These are phyloP conservation scores for Salinomyces thailandicus DNA, from an alignment of 2,329 filamentous ascomycete genomes.

Conservation along the genomic window DNA sequence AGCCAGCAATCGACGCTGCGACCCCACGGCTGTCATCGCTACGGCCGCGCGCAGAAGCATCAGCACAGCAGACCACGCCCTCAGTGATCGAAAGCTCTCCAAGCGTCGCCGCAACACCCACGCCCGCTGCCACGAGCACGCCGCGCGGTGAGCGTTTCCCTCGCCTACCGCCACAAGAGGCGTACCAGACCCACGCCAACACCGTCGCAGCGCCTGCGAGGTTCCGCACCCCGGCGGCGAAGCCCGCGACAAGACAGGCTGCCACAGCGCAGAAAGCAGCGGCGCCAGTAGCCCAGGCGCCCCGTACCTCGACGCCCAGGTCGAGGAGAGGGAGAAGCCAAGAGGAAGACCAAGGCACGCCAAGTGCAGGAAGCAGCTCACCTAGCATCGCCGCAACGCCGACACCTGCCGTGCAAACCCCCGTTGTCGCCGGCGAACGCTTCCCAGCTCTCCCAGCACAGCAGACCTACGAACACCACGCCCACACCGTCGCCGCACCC, in stretches of 20 bases:
- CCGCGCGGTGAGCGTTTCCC: slow-evolving; percentile 6
- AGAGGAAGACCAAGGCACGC: background rate
- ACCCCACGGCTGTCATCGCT: slow-evolving; percentile 6
- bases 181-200: slow-evolving; percentile 10
- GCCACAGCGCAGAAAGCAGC: slow-evolving; percentile 5
- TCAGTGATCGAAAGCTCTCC: background rate
- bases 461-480: slow-evolving; percentile 6
- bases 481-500: slow-evolving; percentile 18
- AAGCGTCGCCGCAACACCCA: background rate
- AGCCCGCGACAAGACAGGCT: slow-evolving; percentile 4
- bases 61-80: background rate
- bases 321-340: no score
- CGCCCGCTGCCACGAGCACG: background rate
- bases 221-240: slow-evolving; percentile 8
- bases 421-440: slow-evolving; percentile 5
- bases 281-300: no score
- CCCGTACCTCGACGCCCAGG: no score
- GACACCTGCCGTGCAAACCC: slow-evolving; percentile 1
- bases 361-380: background rate
- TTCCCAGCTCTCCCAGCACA: slow-evolving; percentile 4
- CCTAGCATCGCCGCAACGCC: background rate
- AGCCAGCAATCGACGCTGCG: background rate
- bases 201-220: background rate
- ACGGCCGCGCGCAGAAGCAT: background rate
- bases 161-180: background rate